These are phyloP conservation scores for Clonostachys chloroleuca DNA, from an alignment of 2,329 filamentous ascomycete species.

Conservation along the genomic window DNA sequence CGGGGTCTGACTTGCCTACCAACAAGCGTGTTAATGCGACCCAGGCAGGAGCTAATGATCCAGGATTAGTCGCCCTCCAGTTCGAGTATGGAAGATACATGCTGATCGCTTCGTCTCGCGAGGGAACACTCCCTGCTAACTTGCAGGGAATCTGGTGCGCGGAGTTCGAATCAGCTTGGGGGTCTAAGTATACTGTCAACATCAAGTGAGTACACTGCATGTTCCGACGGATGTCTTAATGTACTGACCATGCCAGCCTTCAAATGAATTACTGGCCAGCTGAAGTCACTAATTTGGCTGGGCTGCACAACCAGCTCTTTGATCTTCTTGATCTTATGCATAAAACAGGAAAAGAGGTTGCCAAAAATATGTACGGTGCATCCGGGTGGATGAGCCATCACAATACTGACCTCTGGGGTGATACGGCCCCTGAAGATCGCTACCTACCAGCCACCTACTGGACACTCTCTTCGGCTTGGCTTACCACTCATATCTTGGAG, in stretches of 20 bases:
- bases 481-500: constrained; percentile 2
- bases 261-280: constrained; percentile 36
- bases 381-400: constrained; percentile 26
- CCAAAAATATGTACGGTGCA: constrained; percentile 26
- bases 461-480: constrained; percentile 3
- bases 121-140: constrained; percentile 29
- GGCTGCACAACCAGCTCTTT: neutral
- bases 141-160: constrained; percentile 39
- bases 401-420: constrained; percentile 29
- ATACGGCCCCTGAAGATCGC: constrained; percentile 9
- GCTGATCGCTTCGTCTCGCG: constrained; percentile 19
- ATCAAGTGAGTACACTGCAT: constrained; percentile 22
- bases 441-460: constrained; percentile 4
- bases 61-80: neutral
- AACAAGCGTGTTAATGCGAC: constrained; percentile 1
- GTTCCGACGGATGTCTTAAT: neutral
- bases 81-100: constrained; percentile 13
- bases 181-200: constrained; percentile 36
- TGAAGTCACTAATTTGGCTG: neutral
- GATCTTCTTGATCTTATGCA: constrained; percentile 5
- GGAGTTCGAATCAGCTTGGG: constrained; percentile 30
- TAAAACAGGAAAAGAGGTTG: constrained; percentile 24
- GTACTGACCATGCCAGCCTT: constrained; percentile 4
- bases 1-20: neutral
- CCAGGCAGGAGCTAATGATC: constrained; percentile 1